Base-by-base conservation (phyloP, 331 rosid species). In the Phaseolus coccineus region DNA sequence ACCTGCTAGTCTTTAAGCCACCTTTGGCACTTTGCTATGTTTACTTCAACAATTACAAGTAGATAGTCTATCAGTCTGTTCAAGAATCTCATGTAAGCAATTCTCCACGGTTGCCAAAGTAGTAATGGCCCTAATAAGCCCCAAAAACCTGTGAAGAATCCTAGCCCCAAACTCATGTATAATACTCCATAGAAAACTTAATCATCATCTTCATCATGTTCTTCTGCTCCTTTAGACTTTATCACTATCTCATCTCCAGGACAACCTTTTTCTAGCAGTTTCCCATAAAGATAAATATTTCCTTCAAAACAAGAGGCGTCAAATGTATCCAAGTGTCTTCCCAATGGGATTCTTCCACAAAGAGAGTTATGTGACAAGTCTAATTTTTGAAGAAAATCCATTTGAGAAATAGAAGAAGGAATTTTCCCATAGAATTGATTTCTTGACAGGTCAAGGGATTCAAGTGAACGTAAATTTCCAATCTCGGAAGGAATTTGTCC, bases 131-230 rank as follows among this genome's bases (percentile, higher is more conserved):
- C 85, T 42, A 57, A 31, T 11, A 77, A 50, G 55, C 79, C 76
- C 84, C 84, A 85, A 35, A 81, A 81, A 30, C 83, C 88, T 15
- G 40, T 11, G 30, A 78, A 22, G 46, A 62, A 82, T 56, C 77
- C 86, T 0, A 82, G 2, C 10, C 15, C 84, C 33, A 79, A 0
- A 42, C 80, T 75, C 28, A 79, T 61, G 24, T 74, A 82, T 0
- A 46, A 12, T 46, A 16, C 16, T 46, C 5, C 16, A 12, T 12
- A 12, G 1, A 46, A 46, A 11, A 12, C 16, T 12, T 5, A 46
- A 0, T 11, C 0, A 46, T 46, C 40, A 37, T 37, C 40, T 37
- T 10, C 4, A 46, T 37, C 40, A 37, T 37, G 8, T 0, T 0
- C 40, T 37, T 37, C 40, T 37, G 1, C 2, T 6, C 7, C 42